Conservation (phyloP, 495 filamentous ascomycete genomes). For the Lasiosphaeriaceae sp. region DNA sequence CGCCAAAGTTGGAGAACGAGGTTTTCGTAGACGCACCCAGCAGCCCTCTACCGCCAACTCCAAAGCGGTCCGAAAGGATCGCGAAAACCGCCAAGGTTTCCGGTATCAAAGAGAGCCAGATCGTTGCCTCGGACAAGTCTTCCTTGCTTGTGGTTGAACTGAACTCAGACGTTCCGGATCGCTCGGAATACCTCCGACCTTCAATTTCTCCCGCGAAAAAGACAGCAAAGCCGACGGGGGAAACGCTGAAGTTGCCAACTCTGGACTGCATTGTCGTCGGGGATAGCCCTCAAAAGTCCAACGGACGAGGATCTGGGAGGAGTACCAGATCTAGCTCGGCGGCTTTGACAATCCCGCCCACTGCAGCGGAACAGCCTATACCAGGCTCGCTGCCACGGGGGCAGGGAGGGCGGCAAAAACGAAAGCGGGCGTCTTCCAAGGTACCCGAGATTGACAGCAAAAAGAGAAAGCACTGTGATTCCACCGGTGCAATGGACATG, state of each 20-base stretch:
- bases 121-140: slow-evolving; percentile 10
- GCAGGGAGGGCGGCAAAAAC: slow-evolving; percentile 16
- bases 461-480: slow-evolving; percentile 18
- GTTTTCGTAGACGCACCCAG: slow-evolving; percentile 45
- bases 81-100: not conserved
- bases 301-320: slow-evolving; percentile 1
- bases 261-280: slow-evolving; percentile 29
- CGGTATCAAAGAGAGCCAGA: slow-evolving; percentile 2
- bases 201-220: slow-evolving; percentile 23
- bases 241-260: not conserved
- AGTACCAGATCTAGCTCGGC: slow-evolving; percentile 11
- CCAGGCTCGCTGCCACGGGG: slow-evolving; percentile 17
- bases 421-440: slow-evolving; percentile 22
- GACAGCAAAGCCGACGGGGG: not conserved
- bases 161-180: slow-evolving; percentile 32
- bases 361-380: not conserved
- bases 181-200: slow-evolving; percentile 13
- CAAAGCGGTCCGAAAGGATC: slow-evolving; percentile 8
- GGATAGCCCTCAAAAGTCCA: slow-evolving; percentile 12
- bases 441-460: slow-evolving; percentile 7
- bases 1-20: slow-evolving; percentile 37
- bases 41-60: slow-evolving; percentile 30
- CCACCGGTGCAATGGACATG: not conserved
- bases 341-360: not conserved
- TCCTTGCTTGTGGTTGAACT: slow-evolving; percentile 45